phyloP scores from a whole-genome alignment of 73 alveolate genomes.

The Blepharisma stoltei region DNA sequence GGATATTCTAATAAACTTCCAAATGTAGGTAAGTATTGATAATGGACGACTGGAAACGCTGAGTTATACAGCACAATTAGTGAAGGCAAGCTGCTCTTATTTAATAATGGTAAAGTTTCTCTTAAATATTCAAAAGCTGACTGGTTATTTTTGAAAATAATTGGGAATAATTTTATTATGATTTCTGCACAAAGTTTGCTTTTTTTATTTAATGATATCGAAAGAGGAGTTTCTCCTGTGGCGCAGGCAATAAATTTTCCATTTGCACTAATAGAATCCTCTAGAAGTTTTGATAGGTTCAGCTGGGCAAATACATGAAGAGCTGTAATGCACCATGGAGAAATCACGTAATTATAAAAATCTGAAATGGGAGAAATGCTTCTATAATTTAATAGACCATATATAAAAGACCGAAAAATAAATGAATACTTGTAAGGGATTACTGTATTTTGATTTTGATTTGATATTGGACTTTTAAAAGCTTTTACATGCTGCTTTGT shows the following conservation, averaged over 20 bases:
- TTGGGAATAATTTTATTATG: slow-evolving; percentile 9
- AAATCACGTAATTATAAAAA: background rate
- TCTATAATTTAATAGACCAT: background rate
- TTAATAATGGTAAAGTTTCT: background rate
- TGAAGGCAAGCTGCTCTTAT: slow-evolving; percentile 17
- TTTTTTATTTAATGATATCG: background rate
- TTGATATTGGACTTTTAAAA: slow-evolving; percentile 2
- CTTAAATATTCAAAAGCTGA: background rate
- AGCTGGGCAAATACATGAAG: background rate
- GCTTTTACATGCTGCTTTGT: background rate
- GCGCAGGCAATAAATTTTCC: background rate
- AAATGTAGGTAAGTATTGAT: background rate
- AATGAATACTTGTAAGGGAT: slow-evolving; percentile 11
- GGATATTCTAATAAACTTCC: slow-evolving; percentile 11
- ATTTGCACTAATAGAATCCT: background rate
- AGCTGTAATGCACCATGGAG: background rate
- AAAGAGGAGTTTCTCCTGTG: slow-evolving; percentile 18
- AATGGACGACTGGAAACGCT: background rate
- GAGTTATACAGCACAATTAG: background rate
- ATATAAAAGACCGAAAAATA: background rate
- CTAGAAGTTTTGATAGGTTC: background rate
- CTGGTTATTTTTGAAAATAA: background rate
- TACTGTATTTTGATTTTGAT: background rate
- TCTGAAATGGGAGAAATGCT: background rate
- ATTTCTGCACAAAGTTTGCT: slow-evolving; percentile 21